These are phyloP conservation scores for Trichophyton schoenleinii DNA, from an alignment of 2,329 filamentous ascomycete genomes.

Conservation along the genomic window DNA sequence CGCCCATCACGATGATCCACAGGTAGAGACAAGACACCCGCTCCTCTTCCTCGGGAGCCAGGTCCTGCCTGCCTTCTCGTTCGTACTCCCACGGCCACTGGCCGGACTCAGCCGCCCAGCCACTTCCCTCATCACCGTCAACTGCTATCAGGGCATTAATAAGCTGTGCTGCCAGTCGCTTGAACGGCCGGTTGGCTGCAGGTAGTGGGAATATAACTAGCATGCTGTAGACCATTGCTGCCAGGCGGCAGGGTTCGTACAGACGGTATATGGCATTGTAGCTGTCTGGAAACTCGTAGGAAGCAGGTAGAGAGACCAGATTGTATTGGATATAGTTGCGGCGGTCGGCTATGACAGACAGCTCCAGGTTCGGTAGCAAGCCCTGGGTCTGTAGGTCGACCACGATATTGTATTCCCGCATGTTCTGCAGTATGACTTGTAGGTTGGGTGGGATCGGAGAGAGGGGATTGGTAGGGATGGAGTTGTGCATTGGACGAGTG, in stretches of 20 bases:
- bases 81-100: neutral
- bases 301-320: conserved; percentile 22
- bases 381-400: conserved; percentile 16
- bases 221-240: conserved; percentile 26
- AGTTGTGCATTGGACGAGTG: conserved; percentile 12
- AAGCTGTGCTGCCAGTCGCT: conserved; percentile 19
- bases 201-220: conserved; percentile 31
- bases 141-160: conserved; percentile 15
- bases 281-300: conserved; percentile 14
- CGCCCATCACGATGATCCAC: conserved; percentile 28
- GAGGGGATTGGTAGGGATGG: conserved; percentile 1
- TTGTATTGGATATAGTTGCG: conserved; percentile 29
- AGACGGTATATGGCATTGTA: conserved; percentile 13
- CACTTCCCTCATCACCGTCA: conserved; percentile 12
- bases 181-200: conserved; percentile 25
- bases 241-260: conserved; percentile 27
- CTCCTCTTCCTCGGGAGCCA: neutral
- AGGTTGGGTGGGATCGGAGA: conserved; percentile 8
- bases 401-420: conserved; percentile 19
- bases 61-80: neutral
- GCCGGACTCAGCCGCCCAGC: conserved; percentile 17
- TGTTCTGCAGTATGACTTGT: conserved; percentile 15
- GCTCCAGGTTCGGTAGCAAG: conserved; percentile 13
- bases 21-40: conserved; percentile 16
- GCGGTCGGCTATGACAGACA: conserved; percentile 21